Evolutionary conservation across 2,329 filamentous ascomycete genomes (phyloP).

Genomic region (Trichoderma sp.): DNA sequence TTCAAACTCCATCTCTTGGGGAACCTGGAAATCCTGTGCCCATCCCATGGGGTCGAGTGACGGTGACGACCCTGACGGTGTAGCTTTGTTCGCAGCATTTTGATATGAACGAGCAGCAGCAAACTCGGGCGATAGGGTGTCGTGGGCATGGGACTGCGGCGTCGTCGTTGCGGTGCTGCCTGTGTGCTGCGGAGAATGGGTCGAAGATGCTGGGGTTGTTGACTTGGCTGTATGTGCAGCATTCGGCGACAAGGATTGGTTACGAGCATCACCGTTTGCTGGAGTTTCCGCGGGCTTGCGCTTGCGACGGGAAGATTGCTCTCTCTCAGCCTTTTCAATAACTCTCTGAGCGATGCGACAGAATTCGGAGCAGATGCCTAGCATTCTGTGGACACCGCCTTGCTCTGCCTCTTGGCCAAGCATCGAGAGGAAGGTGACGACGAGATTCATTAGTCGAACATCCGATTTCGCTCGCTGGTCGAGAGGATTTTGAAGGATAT

Average conservation of each 20-base stretch:
- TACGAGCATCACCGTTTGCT: slow-evolving; percentile 20
- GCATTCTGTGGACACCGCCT: slow-evolving; percentile 88
- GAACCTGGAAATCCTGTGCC: slow-evolving; percentile 46
- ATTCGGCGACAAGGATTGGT: slow-evolving; percentile 21
- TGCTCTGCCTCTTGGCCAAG: slow-evolving; percentile 87
- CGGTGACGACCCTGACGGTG: slow-evolving; percentile 38
- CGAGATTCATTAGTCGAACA: slow-evolving; percentile 84
- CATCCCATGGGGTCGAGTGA: slow-evolving; percentile 45
- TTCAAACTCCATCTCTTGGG: slow-evolving; percentile 44
- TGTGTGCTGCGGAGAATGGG: not conserved
- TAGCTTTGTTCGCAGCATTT: slow-evolving; percentile 26
- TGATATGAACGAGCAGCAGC: slow-evolving; percentile 28
- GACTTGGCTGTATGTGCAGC: slow-evolving; percentile 5
- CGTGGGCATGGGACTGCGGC: slow-evolving; percentile 20
- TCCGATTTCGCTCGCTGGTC: slow-evolving; percentile 87
- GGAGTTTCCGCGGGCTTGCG: slow-evolving; percentile 66
- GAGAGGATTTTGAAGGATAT: slow-evolving; percentile 91
- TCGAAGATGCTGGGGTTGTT: not conserved
- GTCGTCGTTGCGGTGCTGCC: not conserved
- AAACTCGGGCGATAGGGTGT: slow-evolving; percentile 31
- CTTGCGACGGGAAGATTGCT: slow-evolving; percentile 76
- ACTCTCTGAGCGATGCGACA: slow-evolving; percentile 89
- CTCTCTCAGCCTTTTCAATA: slow-evolving; percentile 86
- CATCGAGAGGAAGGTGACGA: slow-evolving; percentile 88
- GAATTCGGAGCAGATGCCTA: slow-evolving; percentile 92